Evolutionary conservation across 106 monocot species (phyloP), one percentile per base, ranked within the genome.

Genomic region (Vanilla planifolia): DNA sequence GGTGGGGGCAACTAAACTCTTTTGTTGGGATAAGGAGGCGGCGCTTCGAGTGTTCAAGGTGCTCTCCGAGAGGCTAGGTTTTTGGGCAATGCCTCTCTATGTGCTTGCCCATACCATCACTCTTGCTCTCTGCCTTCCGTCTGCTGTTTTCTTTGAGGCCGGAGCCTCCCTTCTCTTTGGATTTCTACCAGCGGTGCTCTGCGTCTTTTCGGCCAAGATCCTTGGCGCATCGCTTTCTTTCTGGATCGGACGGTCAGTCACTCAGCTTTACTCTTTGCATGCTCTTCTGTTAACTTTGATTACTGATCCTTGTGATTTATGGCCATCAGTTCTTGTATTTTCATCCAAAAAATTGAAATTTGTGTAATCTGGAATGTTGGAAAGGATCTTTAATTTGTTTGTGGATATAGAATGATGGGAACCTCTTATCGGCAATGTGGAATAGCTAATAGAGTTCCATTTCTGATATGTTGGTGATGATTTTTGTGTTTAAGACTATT

Each of bases 181-280:
- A 0, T 94, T 94, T 80, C 41, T 89, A 23, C 85, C 85, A 15
- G 89, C 81, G 60, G 75, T 94, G 25, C 30, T 66, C 30, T 89
- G 94, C 60, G 94, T 94, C 43, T 89, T 94, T 67, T 65, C 83
- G 32, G 94, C 89, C 57, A 94, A 94, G 73, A 33, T 89, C 62
- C 94, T 94, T 29, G 94, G 85, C 58, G 94, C 94, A 16, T 94
- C 94, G 10, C 80, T 94, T 59, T 94, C 94, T 65, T 94, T 94
- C 76, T 80, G 65, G 82, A 80, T 94, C 75, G 94, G 94, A 66
- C 73, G 94, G 94, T 94, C 28, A 45, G 75, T 42, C 10, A 3
- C 30, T 10, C 22, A 4, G 17, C 39, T 47, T n/a, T 42, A 33
- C 13, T 33, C 33, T 26, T 42, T 17, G 11, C 16, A 14, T 13